phyloP scores from a whole-genome alignment of 768 basidiomycete species.

The Termitomyces sp. region DNA sequence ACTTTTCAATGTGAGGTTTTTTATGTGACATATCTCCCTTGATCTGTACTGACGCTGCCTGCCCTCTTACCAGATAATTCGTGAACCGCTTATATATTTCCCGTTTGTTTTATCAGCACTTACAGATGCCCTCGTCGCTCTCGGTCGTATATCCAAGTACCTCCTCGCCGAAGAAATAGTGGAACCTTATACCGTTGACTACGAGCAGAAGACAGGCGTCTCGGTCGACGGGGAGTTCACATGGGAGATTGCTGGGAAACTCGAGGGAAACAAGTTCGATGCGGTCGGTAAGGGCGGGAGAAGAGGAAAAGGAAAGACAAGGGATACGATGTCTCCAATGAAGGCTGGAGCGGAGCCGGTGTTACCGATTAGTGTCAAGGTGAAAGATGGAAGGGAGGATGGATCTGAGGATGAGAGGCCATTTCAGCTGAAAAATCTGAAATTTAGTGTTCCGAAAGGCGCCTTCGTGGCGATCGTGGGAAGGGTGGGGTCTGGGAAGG shows the following conservation, averaged over 20 bases:
- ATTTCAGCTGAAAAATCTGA: conserved; percentile 43
- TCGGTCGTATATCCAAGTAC: conserved; percentile 41
- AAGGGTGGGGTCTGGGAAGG: conserved; percentile 69
- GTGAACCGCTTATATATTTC: conserved; percentile 47
- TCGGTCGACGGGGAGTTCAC: conserved; percentile 43
- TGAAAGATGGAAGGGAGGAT: neutral
- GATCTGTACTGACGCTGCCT: neutral
- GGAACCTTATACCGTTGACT: conserved; percentile 39
- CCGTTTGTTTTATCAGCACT: conserved; percentile 46
- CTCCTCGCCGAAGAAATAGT: conserved; percentile 50
- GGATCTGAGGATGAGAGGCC: conserved; percentile 34
- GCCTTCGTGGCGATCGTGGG: conserved; percentile 70
- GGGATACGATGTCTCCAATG: conserved; percentile 1
- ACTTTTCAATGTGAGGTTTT: conserved; percentile 39
- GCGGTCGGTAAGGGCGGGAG: neutral
- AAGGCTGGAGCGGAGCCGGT: neutral
- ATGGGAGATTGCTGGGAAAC: conserved; percentile 36
- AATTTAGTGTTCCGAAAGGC: conserved; percentile 43
- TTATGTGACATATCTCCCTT: conserved; percentile 13
- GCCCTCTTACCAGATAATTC: conserved; percentile 38
- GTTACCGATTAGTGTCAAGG: neutral
- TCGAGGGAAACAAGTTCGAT: conserved; percentile 7
- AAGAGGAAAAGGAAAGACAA: conserved; percentile 10
- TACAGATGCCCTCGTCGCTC: conserved; percentile 43
- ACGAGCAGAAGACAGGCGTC: conserved; percentile 31